Base-by-base conservation (phyloP, 2,329 filamentous ascomycete species). In the Shiraia sp. region DNA sequence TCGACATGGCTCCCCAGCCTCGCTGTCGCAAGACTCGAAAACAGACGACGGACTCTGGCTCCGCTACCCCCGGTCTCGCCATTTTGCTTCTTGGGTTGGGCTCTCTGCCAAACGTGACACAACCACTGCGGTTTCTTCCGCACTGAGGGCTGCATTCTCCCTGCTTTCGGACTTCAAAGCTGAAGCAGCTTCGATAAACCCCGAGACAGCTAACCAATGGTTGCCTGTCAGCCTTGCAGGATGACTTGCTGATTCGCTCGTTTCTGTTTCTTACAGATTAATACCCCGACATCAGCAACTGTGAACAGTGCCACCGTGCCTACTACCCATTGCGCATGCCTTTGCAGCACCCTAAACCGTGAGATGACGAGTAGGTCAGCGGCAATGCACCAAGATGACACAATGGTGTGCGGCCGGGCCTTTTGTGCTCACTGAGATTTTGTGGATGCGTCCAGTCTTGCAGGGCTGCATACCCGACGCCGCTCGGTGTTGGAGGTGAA, bases 151-250 rank as follows among this genome's bases (percentile, higher is more conserved):
- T 22, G 32, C 46, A 16, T 38, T 22, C 8, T 22, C 8, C 24
- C 34, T 26, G 23, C 37, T 28, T 47, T 59, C 57, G 61, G 59
- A 59, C 50, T 59, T 60, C 49, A 40, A 40, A 59, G 51, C 54
- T 62, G 54, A 54, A 42, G 40, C 42, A 45, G 41, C 42, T 37
- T 34, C 27, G 47, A 45, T 36, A 30, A 29, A 42, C 23, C 45
- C 49, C 44, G 44, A 37, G 49, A 42, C 35, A 19, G 41, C 47
- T 34, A 35, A 30, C 55, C 52, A 57, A 57, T 59, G 26, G 35
- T 45, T 4, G 32, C 33, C 47, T 36, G 48, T 46, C 38, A 48
- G 49, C 36, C 45, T 36, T 32, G 32, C 50, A 33, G 34, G 36
- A 40, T 40, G 38, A 46, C 16, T 55, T 34, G 47, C 50, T 48